phyloP scores from a whole-genome alignment of 169 alveolate genomes.

The Fabrea salina region DNA sequence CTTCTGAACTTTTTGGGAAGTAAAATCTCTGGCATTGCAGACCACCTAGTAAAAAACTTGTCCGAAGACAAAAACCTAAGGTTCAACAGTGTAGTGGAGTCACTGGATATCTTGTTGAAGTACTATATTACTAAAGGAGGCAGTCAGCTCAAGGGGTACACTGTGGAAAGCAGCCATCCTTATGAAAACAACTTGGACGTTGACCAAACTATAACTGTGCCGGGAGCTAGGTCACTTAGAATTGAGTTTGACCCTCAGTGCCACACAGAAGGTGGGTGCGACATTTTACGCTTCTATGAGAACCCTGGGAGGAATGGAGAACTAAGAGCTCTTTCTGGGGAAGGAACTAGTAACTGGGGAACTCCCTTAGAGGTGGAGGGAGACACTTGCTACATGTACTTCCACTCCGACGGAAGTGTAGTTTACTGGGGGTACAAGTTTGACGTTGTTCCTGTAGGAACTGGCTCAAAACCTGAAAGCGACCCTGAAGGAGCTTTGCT shows the following conservation, averaged over 20 bases:
- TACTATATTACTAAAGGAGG: neutral
- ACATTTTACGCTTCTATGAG: slow-evolving; percentile 16
- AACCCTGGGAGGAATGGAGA: slow-evolving; percentile 20
- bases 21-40: neutral
- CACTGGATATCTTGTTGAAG: neutral
- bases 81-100: neutral
- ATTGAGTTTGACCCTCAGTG: slow-evolving; percentile 31
- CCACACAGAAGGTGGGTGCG: slow-evolving; percentile 31
- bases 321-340: slow-evolving; percentile 11
- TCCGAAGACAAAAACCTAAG: neutral
- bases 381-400: slow-evolving; percentile 21
- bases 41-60: neutral
- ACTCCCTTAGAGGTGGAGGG: slow-evolving; percentile 18
- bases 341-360: slow-evolving; percentile 8
- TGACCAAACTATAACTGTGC: slow-evolving; percentile 26
- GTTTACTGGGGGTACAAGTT: slow-evolving; percentile 38
- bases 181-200: slow-evolving; percentile 19
- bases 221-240: slow-evolving; percentile 12
- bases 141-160: neutral
- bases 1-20: neutral
- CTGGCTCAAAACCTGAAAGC: neutral
- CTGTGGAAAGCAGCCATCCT: slow-evolving; percentile 30
- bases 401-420: slow-evolving; percentile 31
- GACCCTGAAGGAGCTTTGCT: slow-evolving; percentile 11
- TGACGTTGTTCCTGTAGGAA: slow-evolving; percentile 21